phyloP scores from a whole-genome alignment of 441 rosid genomes.

The Metrosideros polymorpha region DNA sequence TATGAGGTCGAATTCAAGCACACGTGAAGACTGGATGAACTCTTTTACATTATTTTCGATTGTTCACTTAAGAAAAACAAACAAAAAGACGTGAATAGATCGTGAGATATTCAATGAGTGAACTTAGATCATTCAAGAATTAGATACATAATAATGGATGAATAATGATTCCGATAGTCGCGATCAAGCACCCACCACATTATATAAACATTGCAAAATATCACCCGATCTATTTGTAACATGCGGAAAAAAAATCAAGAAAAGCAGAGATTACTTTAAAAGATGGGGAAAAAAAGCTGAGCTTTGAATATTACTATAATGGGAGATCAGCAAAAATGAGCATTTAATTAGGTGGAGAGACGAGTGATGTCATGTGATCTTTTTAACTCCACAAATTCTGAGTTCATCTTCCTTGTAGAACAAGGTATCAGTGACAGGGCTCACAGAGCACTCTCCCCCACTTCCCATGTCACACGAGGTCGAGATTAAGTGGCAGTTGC shows the following conservation, averaged over 20 bases:
- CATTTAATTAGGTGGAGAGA: background rate
- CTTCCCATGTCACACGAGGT: background rate
- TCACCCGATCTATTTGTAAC: background rate
- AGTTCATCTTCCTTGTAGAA: background rate
- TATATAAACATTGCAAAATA: background rate
- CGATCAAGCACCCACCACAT: background rate
- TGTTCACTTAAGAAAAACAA: background rate
- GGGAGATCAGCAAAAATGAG: background rate
- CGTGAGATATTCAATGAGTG: background rate
- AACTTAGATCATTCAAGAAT: background rate
- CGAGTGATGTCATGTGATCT: background rate
- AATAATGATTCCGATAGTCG: background rate
- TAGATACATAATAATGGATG: background rate
- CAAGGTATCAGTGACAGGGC: background rate
- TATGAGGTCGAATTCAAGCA: background rate
- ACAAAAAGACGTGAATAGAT: background rate
- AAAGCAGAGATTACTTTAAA: background rate
- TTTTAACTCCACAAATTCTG: background rate
- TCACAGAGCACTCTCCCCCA: background rate
- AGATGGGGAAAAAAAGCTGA: background rate
- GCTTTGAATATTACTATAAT: background rate
- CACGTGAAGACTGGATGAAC: background rate
- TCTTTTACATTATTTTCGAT: background rate
- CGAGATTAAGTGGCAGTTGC: background rate
- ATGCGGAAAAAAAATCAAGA: background rate